Conservation (phyloP, 129 eudicot genomes). For the Tagetes erecta region DNA sequence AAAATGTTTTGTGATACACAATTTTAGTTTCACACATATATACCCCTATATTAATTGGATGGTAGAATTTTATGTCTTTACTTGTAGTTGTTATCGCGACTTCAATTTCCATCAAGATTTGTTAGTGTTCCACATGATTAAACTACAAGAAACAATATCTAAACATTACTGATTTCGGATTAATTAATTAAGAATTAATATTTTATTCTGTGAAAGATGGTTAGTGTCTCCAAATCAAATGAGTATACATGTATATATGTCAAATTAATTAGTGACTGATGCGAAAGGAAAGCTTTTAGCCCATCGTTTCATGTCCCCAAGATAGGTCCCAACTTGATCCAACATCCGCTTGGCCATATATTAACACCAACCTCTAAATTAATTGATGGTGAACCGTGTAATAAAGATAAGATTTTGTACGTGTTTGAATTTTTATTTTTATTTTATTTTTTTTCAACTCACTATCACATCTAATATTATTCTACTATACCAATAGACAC, state of each 20-base stretch:
- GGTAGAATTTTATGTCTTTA: background rate
- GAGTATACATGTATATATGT: constrained; percentile 19
- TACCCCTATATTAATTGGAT: too few species aligned
- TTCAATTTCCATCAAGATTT: constrained; percentile 4
- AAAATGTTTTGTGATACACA: too few species aligned
- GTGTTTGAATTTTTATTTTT: background rate
- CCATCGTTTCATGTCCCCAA: constrained; percentile 63
- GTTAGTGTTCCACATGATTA: constrained; percentile 10
- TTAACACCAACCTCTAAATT: background rate
- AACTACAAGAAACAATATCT: constrained; percentile 22
- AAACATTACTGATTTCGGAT: constrained; percentile 16
- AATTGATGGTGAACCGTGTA: constrained; percentile 17
- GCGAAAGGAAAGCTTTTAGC: constrained; percentile 51
- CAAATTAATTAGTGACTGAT: background rate
- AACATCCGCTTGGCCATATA: constrained; percentile 40
- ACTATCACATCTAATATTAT: too few species aligned
- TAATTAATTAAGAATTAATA: background rate
- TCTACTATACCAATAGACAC: too few species aligned
- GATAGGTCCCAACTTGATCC: constrained; percentile 40
- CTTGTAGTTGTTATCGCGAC: background rate
- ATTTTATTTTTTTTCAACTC: too few species aligned
- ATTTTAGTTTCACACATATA: too few species aligned
- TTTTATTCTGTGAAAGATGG: constrained; percentile 12
- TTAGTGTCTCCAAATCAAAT: constrained; percentile 49
- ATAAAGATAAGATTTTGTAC: background rate